Percentiles rank a stretch among this genome's conserved stretches.
Conservation (phyloP, 192 early-diverging fungal genomes). For the Chytriomyces confervae region DNA sequence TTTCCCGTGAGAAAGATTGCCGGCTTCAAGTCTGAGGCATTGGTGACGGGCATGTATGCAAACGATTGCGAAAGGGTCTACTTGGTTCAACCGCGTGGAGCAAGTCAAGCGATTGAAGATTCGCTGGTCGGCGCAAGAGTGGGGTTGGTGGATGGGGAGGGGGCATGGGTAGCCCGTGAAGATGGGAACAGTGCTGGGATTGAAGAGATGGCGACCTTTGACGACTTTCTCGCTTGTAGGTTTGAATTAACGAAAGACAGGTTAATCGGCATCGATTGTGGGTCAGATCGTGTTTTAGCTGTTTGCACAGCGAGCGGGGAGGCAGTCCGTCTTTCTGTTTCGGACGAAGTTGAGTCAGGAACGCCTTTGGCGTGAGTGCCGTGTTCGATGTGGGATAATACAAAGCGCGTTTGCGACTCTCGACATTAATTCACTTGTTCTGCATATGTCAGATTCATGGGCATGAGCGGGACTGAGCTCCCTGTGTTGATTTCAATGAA, state of each 20-base stretch:
- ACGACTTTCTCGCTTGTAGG: background rate
- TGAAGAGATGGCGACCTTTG: background rate
- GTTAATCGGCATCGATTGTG: background rate
- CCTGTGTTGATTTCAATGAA: background rate
- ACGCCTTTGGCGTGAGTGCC: background rate
- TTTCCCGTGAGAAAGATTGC: background rate
- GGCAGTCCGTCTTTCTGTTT: too few relatives aligned
- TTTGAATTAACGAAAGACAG: background rate
- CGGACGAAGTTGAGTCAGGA: background rate
- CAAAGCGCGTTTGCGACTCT: too few relatives aligned
- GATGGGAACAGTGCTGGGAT: background rate
- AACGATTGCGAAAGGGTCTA: background rate
- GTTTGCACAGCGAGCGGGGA: background rate
- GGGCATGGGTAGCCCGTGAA: background rate
- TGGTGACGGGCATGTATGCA: conserved; percentile 15
- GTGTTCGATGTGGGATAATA: background rate
- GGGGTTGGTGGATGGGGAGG: background rate
- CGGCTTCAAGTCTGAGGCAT: background rate
- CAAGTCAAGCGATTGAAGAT: background rate
- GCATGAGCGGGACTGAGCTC: conserved; percentile 74
- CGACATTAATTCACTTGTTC: background rate
- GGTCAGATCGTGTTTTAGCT: background rate
- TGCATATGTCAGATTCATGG: conserved; percentile 78
- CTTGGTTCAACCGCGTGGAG: conserved; percentile 7
- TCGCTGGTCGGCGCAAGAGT: background rate